Conservation (phyloP, 306 rosid genomes). For the Pyrus communis region DNA sequence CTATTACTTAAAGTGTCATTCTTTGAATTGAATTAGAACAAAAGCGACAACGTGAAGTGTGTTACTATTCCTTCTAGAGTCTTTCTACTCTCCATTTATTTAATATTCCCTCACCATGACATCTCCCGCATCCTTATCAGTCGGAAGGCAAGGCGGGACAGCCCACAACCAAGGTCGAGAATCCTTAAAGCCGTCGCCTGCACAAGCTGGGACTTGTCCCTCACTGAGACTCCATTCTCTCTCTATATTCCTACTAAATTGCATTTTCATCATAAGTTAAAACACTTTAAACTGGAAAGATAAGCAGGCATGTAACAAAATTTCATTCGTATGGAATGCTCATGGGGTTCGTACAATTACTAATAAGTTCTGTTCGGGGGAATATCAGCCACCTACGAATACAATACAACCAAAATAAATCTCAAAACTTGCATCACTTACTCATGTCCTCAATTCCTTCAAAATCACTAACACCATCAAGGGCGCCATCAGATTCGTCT, state of each 20-base stretch:
- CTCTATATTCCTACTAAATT: not conserved
- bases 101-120: no score
- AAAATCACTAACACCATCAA: conserved; percentile 33
- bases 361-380: not conserved
- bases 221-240: not conserved
- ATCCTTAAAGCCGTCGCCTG: no score
- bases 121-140: no score
- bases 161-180: no score
- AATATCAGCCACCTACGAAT: not conserved
- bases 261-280: not conserved
- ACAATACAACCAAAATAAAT: not conserved
- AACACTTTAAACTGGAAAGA: not conserved
- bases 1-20: no score
- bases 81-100: no score
- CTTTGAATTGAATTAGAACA: no score
- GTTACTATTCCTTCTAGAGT: no score
- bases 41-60: no score
- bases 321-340: not conserved
- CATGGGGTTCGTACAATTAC: not conserved
- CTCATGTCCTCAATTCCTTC: conserved; percentile 44
- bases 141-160: no score
- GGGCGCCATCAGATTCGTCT: conserved; percentile 25
- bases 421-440: conserved; percentile 8
- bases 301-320: no score
- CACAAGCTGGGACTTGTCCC: not conserved